phyloP scores from a whole-genome alignment of 2,329 filamentous ascomycete species.

The Nemania serpens region DNA sequence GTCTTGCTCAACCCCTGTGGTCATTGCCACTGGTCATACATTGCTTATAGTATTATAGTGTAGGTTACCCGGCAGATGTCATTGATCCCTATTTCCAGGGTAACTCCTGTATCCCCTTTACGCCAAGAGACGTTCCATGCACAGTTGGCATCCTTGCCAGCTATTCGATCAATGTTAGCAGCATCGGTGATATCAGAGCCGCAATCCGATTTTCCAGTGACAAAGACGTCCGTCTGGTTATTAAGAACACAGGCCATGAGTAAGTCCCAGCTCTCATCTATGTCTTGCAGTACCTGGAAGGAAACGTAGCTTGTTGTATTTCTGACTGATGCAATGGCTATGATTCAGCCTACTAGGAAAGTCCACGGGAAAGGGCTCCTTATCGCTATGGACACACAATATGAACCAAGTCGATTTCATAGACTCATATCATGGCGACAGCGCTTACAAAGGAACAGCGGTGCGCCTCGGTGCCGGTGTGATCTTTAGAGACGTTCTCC shows the following conservation, averaged over 20 bases:
- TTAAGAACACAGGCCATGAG: conserved; percentile 57
- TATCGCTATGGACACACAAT: conserved; percentile 54
- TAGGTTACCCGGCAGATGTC: not conserved
- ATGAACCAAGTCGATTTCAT: conserved; percentile 45
- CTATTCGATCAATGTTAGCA: conserved; percentile 37
- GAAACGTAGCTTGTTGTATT: no score
- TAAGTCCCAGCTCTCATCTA: conserved; percentile 1
- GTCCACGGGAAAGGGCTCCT: conserved; percentile 54
- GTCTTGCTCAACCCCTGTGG: not conserved
- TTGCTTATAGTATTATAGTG: not conserved
- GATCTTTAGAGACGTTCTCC: conserved; percentile 20
- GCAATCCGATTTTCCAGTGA: conserved; percentile 43
- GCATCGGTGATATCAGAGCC: conserved; percentile 24
- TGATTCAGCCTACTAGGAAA: conserved; percentile 47
- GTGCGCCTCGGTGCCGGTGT: conserved; percentile 56
- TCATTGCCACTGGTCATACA: no score
- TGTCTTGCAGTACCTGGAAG: not conserved
- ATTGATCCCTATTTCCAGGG: not conserved
- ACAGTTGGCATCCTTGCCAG: conserved; percentile 9
- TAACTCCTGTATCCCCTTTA: conserved; percentile 12
- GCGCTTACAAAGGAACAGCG: conserved; percentile 49
- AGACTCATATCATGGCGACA: not conserved
- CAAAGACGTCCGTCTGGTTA: conserved; percentile 50
- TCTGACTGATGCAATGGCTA: not conserved
- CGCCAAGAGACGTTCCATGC: not conserved